phyloP scores from a whole-genome alignment of 1,284 basidiomycete genomes.

The Naganishia cerealis region DNA sequence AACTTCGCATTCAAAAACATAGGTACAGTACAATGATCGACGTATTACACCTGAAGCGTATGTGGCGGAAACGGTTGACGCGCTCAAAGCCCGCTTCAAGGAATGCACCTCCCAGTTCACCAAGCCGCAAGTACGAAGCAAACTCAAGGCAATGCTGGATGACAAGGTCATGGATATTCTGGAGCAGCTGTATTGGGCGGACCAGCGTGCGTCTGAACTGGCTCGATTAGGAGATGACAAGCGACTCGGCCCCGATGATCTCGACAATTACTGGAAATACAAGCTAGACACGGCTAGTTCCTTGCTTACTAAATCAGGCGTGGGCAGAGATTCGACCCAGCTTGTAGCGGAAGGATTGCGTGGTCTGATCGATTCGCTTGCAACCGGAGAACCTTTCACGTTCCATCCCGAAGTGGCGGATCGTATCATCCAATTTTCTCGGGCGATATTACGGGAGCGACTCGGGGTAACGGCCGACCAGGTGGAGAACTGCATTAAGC shows the following conservation, averaged over 20 bases:
- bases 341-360: conserved; percentile 94
- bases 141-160: conserved; percentile 88
- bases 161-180: conserved; percentile 95
- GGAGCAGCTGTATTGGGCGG: conserved; percentile 95
- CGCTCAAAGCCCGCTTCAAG: conserved; percentile 86
- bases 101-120: conserved; percentile 81
- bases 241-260: conserved; percentile 64
- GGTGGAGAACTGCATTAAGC: conserved; percentile 99
- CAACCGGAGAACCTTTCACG: conserved; percentile 83
- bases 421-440: conserved; percentile 85
- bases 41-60: conserved; percentile 93
- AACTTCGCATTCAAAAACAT: neutral
- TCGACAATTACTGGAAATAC: conserved; percentile 92
- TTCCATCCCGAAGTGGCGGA: conserved; percentile 84
- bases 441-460: conserved; percentile 85
- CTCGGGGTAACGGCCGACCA: conserved; percentile 92
- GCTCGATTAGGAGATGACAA: conserved; percentile 69
- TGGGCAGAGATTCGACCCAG: conserved; percentile 89
- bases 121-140: conserved; percentile 81
- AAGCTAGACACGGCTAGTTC: conserved; percentile 91
- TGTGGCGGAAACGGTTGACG: conserved; percentile 93
- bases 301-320: conserved; percentile 89
- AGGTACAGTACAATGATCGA: conserved; percentile 95
- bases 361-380: conserved; percentile 81
- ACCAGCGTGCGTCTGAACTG: conserved; percentile 78